These are phyloP conservation scores for Pulveroboletus sp. DNA, from an alignment of 1,284 basidiomycete species.

Conservation along the genomic window DNA sequence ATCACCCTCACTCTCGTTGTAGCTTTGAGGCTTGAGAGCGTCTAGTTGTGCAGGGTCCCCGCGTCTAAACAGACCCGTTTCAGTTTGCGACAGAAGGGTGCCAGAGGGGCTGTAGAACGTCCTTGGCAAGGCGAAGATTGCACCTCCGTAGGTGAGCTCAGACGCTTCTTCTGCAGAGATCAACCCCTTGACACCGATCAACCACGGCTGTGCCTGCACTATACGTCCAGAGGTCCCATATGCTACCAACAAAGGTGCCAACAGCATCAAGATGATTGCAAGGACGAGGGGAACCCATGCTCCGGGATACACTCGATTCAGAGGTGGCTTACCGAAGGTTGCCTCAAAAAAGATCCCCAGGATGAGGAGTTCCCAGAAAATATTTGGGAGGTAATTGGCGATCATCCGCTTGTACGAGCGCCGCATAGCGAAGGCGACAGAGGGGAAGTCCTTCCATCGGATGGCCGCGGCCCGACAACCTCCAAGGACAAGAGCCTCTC, in stretches of 20 bases:
- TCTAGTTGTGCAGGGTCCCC: conserved; percentile 20
- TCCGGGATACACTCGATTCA: neutral
- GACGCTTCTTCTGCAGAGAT: conserved; percentile 29
- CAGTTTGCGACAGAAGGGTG: conserved; percentile 15
- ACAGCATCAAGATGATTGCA: conserved; percentile 20
- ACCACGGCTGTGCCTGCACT: conserved; percentile 26
- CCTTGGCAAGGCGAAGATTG: conserved; percentile 11
- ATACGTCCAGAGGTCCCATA: conserved; percentile 30
- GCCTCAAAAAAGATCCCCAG: neutral
- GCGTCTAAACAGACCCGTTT: conserved; percentile 14
- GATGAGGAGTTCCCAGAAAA: conserved; percentile 12
- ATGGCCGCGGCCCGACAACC: conserved; percentile 30
- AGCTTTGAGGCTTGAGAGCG: neutral
- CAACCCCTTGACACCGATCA: conserved; percentile 32
- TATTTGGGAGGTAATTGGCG: conserved; percentile 9
- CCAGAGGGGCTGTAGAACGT: conserved; percentile 28
- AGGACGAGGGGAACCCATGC: neutral
- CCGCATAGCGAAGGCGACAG: conserved; percentile 17
- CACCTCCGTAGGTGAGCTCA: conserved; percentile 18
- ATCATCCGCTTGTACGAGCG: conserved; percentile 22
- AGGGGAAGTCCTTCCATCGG: conserved; percentile 31
- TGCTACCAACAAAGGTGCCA: conserved; percentile 15
- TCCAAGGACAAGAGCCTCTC: conserved; percentile 26
- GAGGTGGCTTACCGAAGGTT: neutral
- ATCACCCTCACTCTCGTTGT: neutral